Base-by-base conservation (phyloP, 2,329 filamentous ascomycete genomes). In the Pezicula radicicola region DNA sequence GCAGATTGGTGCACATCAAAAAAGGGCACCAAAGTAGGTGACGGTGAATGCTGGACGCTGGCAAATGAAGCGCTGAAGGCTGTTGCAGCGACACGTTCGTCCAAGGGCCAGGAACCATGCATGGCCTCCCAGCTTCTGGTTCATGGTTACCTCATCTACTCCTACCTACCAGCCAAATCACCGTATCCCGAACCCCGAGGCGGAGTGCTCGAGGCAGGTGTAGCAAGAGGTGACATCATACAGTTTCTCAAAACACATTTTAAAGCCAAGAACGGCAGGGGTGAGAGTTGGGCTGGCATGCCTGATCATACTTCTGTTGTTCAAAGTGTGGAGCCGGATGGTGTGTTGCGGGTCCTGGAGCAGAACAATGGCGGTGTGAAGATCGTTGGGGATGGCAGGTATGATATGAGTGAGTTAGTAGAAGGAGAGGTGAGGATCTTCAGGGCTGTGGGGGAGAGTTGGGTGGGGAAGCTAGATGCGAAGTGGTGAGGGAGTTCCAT, bases 21-120 rank as follows among this genome's bases (percentile, higher is more conserved):
- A 44, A 55, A 67, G 27, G 68, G 66, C 2, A 52, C 51, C 10
- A 57, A 64, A 51, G 67, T 72, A 3, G 70, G 68, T 10, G 63
- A 71, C 51, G 68, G 69, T 5, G 67, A 70, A 50, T 71, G 69
- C 50, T 71, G 69, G 68, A 69, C 68, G 4, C 58, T 71, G 15
- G 67, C 68, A 6, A 58, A 64, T 33, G 56, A 66, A 35, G 68
- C 61, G 3, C 56, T 70, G 3, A 51, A 60, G 35, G 60, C 59
- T 4, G 51, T 68, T 18, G 62, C 61, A 4, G 47, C 49, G 18
- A 55, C 54, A 4, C 59, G 56, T 40, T 52, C 50, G 12, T 51
- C 54, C 3, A 50, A 54, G 4, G 62, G 60, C 10, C 52, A 60
- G 33, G 66, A 68, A 49, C 60, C 63, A 7, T 63, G 61, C 37